These are phyloP conservation scores for Monilinia vaccinii-corymbosi DNA, from an alignment of 2,329 filamentous ascomycete species.

Conservation along the genomic window DNA sequence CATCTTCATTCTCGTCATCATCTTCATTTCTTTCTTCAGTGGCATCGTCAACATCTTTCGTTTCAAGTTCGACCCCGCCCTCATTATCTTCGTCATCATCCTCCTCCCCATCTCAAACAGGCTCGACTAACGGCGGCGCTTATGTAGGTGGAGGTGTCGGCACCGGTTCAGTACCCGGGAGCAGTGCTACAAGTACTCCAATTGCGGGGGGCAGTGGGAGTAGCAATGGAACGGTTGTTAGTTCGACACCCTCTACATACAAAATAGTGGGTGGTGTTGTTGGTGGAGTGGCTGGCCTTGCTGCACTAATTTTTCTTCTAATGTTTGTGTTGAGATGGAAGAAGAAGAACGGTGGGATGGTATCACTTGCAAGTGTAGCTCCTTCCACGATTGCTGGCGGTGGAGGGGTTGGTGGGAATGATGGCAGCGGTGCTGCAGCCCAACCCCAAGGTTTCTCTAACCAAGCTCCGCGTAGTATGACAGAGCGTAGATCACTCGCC, in stretches of 20 bases:
- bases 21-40: slow-evolving; percentile 4
- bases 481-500: slow-evolving; percentile 36
- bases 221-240: slow-evolving; percentile 8
- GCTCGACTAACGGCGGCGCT: slow-evolving; percentile 8
- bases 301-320: slow-evolving; percentile 45
- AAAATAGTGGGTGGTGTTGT: slow-evolving; percentile 27
- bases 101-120: slow-evolving; percentile 3
- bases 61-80: slow-evolving; percentile 2
- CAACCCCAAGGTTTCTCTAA: slow-evolving; percentile 20
- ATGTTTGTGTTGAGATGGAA: slow-evolving; percentile 46
- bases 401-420: slow-evolving; percentile 30
- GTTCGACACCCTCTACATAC: slow-evolving; percentile 20
- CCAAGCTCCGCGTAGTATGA: slow-evolving; percentile 33
- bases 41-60: slow-evolving; percentile 7
- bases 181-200: slow-evolving; percentile 16
- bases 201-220: slow-evolving; percentile 14
- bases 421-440: slow-evolving; percentile 18
- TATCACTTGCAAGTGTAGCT: slow-evolving; percentile 33
- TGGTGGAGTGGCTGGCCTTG: slow-evolving; percentile 43
- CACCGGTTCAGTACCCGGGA: slow-evolving; percentile 4
- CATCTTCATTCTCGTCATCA: slow-evolving; percentile 6
- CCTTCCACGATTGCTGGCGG: slow-evolving; percentile 28
- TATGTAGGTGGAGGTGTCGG: slow-evolving; percentile 11
- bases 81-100: not conserved
- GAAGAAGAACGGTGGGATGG: slow-evolving; percentile 37